Conservation (phyloP, 2,329 filamentous ascomycete species). For the Leptographium galeiforme region DNA sequence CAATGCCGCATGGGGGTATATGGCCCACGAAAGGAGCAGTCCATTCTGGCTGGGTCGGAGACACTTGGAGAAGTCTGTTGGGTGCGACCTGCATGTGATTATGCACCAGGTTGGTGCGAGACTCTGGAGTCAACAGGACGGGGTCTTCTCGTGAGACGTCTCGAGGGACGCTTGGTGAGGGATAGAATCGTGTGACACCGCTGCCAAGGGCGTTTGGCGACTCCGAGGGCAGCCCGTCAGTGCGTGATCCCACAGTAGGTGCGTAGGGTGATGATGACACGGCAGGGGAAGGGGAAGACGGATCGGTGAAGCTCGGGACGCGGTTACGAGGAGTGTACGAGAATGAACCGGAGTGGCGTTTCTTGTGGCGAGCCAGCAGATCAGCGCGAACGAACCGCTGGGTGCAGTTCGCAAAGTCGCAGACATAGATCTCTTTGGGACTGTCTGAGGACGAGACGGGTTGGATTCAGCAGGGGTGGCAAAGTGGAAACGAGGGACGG, state of each 20-base stretch:
- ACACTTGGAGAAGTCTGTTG: background rate
- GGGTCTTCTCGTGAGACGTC: constrained; percentile 21
- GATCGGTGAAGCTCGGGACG: constrained; percentile 31
- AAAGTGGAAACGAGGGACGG: constrained; percentile 6
- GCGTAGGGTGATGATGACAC: too few relatives aligned
- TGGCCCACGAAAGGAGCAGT: background rate
- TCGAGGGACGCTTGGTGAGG: constrained; percentile 24
- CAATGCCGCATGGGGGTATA: background rate
- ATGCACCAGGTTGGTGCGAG: constrained; percentile 12
- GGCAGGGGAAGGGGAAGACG: constrained; percentile 10
- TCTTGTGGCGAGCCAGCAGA: constrained; percentile 55
- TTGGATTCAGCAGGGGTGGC: constrained; percentile 8
- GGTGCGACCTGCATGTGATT: constrained; percentile 9
- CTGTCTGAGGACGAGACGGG: constrained; percentile 39
- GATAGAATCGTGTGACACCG: constrained; percentile 1
- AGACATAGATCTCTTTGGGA: constrained; percentile 67
- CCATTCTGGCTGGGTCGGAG: background rate
- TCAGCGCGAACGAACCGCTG: constrained; percentile 70
- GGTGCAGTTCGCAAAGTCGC: constrained; percentile 61
- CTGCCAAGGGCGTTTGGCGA: too few relatives aligned
- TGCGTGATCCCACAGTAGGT: too few relatives aligned
- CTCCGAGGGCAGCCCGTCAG: background rate
- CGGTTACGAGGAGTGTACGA: constrained; percentile 32
- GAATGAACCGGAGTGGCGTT: constrained; percentile 44
- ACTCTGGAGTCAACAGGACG: constrained; percentile 29